These are phyloP conservation scores for Alternaria longipes DNA, from an alignment of 2,329 filamentous ascomycete genomes.

Conservation along the genomic window DNA sequence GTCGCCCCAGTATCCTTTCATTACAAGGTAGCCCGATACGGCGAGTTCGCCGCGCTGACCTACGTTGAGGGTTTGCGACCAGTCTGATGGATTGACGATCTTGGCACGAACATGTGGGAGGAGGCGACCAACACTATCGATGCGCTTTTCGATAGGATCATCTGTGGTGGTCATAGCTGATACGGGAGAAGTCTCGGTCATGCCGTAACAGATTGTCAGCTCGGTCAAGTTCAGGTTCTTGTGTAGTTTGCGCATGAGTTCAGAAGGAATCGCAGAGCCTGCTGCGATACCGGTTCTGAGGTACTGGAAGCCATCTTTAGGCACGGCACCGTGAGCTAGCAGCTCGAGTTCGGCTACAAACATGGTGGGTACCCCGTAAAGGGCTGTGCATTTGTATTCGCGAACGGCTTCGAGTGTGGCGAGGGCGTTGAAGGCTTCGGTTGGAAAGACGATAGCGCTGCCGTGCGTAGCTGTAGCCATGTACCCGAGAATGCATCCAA, in stretches of 20 bases:
- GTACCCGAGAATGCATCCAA: constrained; percentile 90
- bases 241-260: constrained; percentile 81
- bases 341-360: constrained; percentile 87
- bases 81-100: constrained; percentile 76
- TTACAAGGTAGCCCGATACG: constrained; percentile 83
- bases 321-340: constrained; percentile 63
- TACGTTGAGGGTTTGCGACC: constrained; percentile 66
- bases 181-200: constrained; percentile 88
- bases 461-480: constrained; percentile 92
- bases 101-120: constrained; percentile 84
- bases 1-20: constrained; percentile 92
- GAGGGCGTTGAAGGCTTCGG: constrained; percentile 83
- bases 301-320: constrained; percentile 64
- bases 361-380: constrained; percentile 96
- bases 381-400: constrained; percentile 70
- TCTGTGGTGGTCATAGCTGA: constrained; percentile 79
- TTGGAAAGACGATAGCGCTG: constrained; percentile 82
- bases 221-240: constrained; percentile 77
- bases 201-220: constrained; percentile 93
- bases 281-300: constrained; percentile 92
- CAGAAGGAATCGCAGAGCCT: constrained; percentile 82
- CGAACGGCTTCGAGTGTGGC: constrained; percentile 73
- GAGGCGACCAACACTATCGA: constrained; percentile 78
- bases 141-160: constrained; percentile 77
- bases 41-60: constrained; percentile 81